Base-by-base conservation (phyloP, 2,329 filamentous ascomycete genomes). In the Lecanicillium sp. region DNA sequence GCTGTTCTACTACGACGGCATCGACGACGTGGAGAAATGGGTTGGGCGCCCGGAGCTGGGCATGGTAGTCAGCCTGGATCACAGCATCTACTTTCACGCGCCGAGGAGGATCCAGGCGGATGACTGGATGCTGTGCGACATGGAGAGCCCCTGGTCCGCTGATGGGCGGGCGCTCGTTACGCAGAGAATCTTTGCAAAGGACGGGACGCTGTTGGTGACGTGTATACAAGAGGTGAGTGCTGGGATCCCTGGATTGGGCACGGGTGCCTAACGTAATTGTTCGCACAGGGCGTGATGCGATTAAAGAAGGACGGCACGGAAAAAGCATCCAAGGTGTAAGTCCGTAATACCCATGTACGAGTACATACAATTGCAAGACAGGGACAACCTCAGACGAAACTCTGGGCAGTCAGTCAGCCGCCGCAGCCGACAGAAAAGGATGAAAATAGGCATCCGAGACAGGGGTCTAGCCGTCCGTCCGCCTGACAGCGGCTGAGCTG, bases 51-150 rank as follows among this genome's bases (percentile, higher is more conserved):
- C 78, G 4, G 68, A 74, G 52, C 64, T 89, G 36, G 84, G 84
- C n/a, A 92, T 92, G 86, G 79, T 88, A 72, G 85, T 90, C 37
- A 84, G 77, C 48, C 62, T 90, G 37, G 86, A 92, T 55, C 86
- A 92, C 58, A 74, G 69, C 35, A 80, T 82, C 44, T 81, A 81
- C 57, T 81, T 81, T 51, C 77, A 81, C 50, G 74, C 78, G 58
- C 77, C 77, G 17, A 59, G 61, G 43, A 60, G 58, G 41, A 72
- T 81, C 40, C 65, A 62, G 49, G 77, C 74, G 4, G 77, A 82
- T 50, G 75, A 88, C 59, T 89, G 84, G 84, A 81, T 88, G 74
- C 79, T 87, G 49, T 74, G 72, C n/a, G 84, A 88, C 65, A 85
- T 86, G 74, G 75, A 84, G 60, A 86, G 77, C 39, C 84, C 84